A percentile compares a stretch with the other conserved stretches of the same genome.
Conservation (phyloP, 352 stramenopile genomes). For the Phytopythium oedochilum region DNA sequence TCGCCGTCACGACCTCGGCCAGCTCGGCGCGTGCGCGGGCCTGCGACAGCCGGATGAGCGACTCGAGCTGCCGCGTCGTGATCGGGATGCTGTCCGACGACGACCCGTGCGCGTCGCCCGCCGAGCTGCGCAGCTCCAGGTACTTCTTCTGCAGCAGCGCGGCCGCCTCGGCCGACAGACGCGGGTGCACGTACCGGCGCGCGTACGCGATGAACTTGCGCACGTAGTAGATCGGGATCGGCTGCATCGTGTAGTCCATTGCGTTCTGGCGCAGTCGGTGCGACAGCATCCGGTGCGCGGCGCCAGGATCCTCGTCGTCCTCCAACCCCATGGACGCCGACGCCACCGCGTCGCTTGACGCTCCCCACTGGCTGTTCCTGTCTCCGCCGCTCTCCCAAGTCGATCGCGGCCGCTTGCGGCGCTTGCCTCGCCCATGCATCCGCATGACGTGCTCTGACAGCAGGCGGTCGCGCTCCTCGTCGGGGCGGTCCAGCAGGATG, state of each 20-base stretch:
- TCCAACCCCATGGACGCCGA: neutral
- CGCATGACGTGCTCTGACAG: conserved; percentile 96
- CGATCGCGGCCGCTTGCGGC: conserved; percentile 26
- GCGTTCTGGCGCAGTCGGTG: conserved; percentile 50
- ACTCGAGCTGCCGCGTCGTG: conserved; percentile 97
- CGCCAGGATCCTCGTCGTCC: conserved; percentile 9
- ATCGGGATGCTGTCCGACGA: conserved; percentile 73
- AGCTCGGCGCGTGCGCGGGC: conserved; percentile 95
- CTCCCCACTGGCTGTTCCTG: conserved; percentile 18
- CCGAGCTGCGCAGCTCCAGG: conserved; percentile 69
- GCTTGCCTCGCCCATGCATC: conserved; percentile 45
- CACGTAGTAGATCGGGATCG: conserved; percentile 81
- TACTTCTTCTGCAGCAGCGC: conserved; percentile 87
- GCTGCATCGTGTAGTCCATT: conserved; percentile 32
- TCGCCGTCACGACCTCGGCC: conserved; percentile 87
- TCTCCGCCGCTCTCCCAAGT: conserved; percentile 1
- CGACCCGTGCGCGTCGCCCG: conserved; percentile 40
- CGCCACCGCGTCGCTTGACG: conserved; percentile 8
- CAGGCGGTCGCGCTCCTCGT: conserved; percentile 90
- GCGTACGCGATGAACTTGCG: conserved; percentile 98
- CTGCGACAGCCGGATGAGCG: conserved; percentile 85
- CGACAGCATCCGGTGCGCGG: conserved; percentile 26
- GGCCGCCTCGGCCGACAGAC: conserved; percentile 52
- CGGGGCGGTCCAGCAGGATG: conserved; percentile 93
- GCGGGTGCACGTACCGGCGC: conserved; percentile 92